Conservation (phyloP, 2,329 filamentous ascomycete species). For the Tympanopsis confertula region DNA sequence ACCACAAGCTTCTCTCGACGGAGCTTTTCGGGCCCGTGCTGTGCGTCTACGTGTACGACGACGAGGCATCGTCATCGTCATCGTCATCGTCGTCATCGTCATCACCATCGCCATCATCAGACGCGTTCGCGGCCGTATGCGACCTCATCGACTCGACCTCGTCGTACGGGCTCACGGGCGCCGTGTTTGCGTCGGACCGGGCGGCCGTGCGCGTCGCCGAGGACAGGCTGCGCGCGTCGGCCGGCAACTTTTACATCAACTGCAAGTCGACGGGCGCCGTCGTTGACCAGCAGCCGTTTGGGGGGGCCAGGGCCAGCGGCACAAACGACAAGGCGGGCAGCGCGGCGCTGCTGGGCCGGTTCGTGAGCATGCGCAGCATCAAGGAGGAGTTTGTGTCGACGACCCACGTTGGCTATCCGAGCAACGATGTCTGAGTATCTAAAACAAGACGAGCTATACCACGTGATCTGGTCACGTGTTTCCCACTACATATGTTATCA, state of each 20-base stretch:
- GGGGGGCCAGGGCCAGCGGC: conserved; percentile 54
- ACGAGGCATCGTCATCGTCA: conserved; percentile 31
- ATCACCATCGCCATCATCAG: too few relatives aligned
- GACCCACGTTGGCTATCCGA: conserved; percentile 55
- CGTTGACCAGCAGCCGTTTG: conserved; percentile 63
- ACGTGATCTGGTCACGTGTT: background rate
- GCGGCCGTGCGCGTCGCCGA: conserved; percentile 56
- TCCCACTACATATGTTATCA: background rate
- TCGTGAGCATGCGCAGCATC: conserved; percentile 55
- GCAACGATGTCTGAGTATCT: conserved; percentile 46
- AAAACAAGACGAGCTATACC: background rate
- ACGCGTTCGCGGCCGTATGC: conserved; percentile 47
- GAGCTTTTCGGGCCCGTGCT: conserved; percentile 78
- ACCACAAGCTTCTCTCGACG: conserved; percentile 61
- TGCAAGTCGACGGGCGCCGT: conserved; percentile 69
- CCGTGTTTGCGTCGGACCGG: conserved; percentile 63
- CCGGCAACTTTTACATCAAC: conserved; percentile 80
- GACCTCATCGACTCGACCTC: conserved; percentile 58
- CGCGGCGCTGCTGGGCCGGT: conserved; percentile 48
- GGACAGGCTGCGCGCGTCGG: conserved; percentile 58
- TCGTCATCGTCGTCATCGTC: conserved; percentile 27
- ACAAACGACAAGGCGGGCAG: conserved; percentile 68
- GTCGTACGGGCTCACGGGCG: conserved; percentile 69
- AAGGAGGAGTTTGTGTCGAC: conserved; percentile 66
- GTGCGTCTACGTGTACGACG: conserved; percentile 67